Percentiles rank a stretch among this genome's conserved stretches.
These are phyloP conservation scores for Pestalotiopsis sp. DNA, from an alignment of 2,329 filamentous ascomycete genomes.

Conservation along the genomic window DNA sequence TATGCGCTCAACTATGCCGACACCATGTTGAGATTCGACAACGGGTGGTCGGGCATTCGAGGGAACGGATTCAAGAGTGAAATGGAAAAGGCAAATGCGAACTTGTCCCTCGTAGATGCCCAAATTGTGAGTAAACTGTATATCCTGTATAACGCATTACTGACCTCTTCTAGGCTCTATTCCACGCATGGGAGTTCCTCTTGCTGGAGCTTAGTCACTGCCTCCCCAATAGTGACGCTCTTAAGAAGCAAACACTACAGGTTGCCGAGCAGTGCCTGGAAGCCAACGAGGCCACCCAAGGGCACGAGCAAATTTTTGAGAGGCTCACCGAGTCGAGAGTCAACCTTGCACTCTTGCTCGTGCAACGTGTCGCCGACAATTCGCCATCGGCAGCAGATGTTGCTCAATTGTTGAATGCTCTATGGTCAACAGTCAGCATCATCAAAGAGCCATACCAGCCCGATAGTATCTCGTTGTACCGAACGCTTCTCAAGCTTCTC, in stretches of 20 bases:
- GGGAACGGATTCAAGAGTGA: slow-evolving; percentile 80
- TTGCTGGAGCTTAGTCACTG: slow-evolving; percentile 79
- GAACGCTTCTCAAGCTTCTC: slow-evolving; percentile 80
- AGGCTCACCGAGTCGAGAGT: slow-evolving; percentile 76
- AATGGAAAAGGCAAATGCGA: slow-evolving; percentile 84
- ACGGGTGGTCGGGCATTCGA: slow-evolving; percentile 72
- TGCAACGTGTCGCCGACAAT: slow-evolving; percentile 75
- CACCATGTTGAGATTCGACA: slow-evolving; percentile 75
- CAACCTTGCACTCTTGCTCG: slow-evolving; percentile 79
- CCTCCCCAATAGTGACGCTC: slow-evolving; percentile 51
- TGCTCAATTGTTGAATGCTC: slow-evolving; percentile 51
- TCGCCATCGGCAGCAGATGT: slow-evolving; percentile 53
- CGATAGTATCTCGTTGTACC: slow-evolving; percentile 71
- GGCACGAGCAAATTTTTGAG: slow-evolving; percentile 81
- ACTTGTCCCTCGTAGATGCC: slow-evolving; percentile 88
- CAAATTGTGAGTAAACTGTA: slow-evolving; percentile 68
- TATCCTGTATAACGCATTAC: not conserved
- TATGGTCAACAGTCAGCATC: slow-evolving; percentile 55
- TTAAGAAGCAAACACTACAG: slow-evolving; percentile 72
- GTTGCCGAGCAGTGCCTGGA: slow-evolving; percentile 78
- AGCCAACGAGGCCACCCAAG: slow-evolving; percentile 73
- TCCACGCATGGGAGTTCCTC: slow-evolving; percentile 88
- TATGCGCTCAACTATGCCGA: slow-evolving; percentile 80
- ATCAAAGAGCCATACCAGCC: slow-evolving; percentile 57
- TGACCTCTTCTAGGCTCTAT: slow-evolving; percentile 63